phyloP scores from a whole-genome alignment of 768 basidiomycete species.

The Macrolepiota fuliginosa region DNA sequence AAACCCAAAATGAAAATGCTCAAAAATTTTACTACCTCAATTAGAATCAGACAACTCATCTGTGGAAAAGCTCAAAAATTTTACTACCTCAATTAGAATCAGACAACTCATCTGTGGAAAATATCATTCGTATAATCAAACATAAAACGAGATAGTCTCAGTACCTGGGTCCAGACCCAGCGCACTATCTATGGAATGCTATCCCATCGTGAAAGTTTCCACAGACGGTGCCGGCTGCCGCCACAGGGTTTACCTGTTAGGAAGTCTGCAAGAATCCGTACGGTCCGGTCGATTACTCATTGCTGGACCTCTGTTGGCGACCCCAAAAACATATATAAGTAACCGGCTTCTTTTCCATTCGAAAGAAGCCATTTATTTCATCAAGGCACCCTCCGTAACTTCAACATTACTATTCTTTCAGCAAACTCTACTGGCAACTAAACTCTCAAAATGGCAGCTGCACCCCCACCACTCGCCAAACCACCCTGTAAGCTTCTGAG shows the following conservation, averaged over 20 bases:
- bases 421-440: neutral
- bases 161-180: neutral
- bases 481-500: neutral
- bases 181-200: neutral
- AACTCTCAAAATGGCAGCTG: neutral
- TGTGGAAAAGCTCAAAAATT: neutral
- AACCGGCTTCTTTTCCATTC: neutral
- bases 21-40: neutral
- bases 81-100: neutral
- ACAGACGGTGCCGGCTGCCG: no score
- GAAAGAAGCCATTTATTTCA: neutral
- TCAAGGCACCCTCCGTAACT: no score
- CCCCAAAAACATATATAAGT: neutral
- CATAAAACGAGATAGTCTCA: neutral
- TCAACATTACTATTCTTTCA: no score
- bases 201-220: neutral
- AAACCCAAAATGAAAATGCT: neutral
- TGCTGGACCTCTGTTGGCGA: neutral
- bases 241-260: neutral
- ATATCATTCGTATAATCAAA: neutral
- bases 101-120: neutral
- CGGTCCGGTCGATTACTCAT: neutral
- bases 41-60: neutral
- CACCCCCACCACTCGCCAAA: conserved; percentile 10
- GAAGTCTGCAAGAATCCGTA: neutral